A percentile compares a stretch with the other conserved stretches of the same genome.
phyloP scores from a whole-genome alignment of 805 yeast genomes.

The Nakazawaea peltata region DNA sequence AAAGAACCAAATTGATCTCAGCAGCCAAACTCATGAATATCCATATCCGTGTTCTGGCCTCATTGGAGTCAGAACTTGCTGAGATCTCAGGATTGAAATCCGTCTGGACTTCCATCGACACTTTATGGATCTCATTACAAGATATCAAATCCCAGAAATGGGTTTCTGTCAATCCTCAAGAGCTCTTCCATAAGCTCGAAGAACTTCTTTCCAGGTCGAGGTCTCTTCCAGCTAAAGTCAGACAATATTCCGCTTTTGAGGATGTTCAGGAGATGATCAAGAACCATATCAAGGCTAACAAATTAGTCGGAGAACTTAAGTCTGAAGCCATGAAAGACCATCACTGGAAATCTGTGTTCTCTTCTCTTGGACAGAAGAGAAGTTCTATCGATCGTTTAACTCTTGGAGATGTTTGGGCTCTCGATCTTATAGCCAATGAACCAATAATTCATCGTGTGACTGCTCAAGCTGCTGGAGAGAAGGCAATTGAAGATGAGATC shows the following conservation, averaged over 20 bases:
- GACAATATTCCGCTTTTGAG: slow-evolving; percentile 65
- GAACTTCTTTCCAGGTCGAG: slow-evolving; percentile 37
- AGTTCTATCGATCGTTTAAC: slow-evolving; percentile 23
- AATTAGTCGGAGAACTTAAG: slow-evolving; percentile 37
- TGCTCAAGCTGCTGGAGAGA: slow-evolving; percentile 66
- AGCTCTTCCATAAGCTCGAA: slow-evolving; percentile 41
- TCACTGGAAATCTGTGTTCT: slow-evolving; percentile 56
- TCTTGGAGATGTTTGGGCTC: slow-evolving; percentile 54
- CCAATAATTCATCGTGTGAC: slow-evolving; percentile 37
- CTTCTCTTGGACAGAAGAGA: slow-evolving; percentile 17
- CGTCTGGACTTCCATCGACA: slow-evolving; percentile 58
- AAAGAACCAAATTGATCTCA: slow-evolving; percentile 16
- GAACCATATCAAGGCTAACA: slow-evolving; percentile 26
- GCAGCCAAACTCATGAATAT: slow-evolving; percentile 28
- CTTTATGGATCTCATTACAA: slow-evolving; percentile 38
- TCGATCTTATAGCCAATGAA: slow-evolving; percentile 41
- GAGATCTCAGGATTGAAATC: slow-evolving; percentile 50
- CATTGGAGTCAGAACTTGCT: slow-evolving; percentile 15
- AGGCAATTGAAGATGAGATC: slow-evolving; percentile 52
- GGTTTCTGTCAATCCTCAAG: slow-evolving; percentile 36
- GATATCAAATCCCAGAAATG: slow-evolving; percentile 37
- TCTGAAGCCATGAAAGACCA: slow-evolving; percentile 50
- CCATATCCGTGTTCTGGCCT: slow-evolving; percentile 15
- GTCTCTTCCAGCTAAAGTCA: slow-evolving; percentile 45
- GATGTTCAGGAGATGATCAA: slow-evolving; percentile 41